Conservation (phyloP, 257 asterid species). For the Sherardia arvensis region DNA sequence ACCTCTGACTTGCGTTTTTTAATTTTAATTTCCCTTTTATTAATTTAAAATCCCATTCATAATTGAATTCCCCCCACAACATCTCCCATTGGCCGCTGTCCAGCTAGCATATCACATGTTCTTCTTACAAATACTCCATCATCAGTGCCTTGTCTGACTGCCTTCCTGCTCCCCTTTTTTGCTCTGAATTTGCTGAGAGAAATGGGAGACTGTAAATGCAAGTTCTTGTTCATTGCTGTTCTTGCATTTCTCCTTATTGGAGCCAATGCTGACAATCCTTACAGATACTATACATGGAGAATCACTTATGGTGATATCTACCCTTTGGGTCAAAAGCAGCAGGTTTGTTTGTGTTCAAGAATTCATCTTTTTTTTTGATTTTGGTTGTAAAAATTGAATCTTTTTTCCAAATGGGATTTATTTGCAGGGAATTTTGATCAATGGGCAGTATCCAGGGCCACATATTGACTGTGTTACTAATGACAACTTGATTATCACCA, state of each 20-base stretch:
- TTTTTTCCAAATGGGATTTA: slow-evolving; percentile 10
- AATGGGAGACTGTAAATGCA: slow-evolving; percentile 25
- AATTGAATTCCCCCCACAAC: neutral
- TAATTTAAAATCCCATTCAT: neutral
- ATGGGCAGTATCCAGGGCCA: slow-evolving; percentile 98
- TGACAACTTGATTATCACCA: slow-evolving; percentile 86
- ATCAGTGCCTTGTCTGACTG: neutral
- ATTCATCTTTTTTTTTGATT: neutral
- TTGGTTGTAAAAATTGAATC: neutral
- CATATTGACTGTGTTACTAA: slow-evolving; percentile 85
- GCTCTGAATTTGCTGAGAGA: neutral
- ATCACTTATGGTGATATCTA: slow-evolving; percentile 70
- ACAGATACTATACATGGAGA: slow-evolving; percentile 74
- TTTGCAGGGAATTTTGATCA: slow-evolving; percentile 85
- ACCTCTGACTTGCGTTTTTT: neutral
- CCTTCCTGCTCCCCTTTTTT: neutral
- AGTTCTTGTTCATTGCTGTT: slow-evolving; percentile 16
- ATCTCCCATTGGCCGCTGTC: slow-evolving; percentile 12
- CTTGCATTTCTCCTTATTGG: slow-evolving; percentile 21
- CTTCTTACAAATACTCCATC: slow-evolving; percentile 4
- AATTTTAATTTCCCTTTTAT: neutral
- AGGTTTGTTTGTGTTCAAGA: slow-evolving; percentile 28
- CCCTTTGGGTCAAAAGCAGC: slow-evolving; percentile 79
- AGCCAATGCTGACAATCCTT: slow-evolving; percentile 72
- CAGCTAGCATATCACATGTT: slow-evolving; percentile 20